phyloP scores from a whole-genome alignment of 73 alveolate genomes.

The Blepharisma stoltei region DNA sequence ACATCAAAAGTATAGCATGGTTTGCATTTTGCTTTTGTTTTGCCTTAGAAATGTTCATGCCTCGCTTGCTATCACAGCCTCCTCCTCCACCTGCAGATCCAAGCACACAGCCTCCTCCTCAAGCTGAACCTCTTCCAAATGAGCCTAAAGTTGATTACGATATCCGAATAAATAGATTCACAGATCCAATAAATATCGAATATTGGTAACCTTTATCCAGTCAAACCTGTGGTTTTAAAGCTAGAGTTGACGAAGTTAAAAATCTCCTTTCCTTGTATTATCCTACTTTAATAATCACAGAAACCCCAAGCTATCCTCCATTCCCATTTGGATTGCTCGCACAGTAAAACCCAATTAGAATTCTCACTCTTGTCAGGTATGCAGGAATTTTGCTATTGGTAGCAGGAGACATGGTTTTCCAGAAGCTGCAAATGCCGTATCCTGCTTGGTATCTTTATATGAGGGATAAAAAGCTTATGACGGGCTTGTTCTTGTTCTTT shows the following conservation, averaged over 20 bases:
- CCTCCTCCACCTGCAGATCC: no score
- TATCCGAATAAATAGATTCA: not conserved
- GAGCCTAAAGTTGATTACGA: no score
- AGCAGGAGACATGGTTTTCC: constrained; percentile 23
- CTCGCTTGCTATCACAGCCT: no score
- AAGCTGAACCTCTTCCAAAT: no score
- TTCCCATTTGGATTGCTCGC: not conserved
- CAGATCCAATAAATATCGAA: constrained; percentile 18
- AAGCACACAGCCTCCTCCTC: no score
- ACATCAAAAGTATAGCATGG: no score
- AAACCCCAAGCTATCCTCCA: not conserved
- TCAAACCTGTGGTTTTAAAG: constrained; percentile 13
- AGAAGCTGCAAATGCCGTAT: not conserved
- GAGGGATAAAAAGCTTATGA: not conserved
- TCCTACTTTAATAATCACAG: not conserved
- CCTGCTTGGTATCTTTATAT: constrained; percentile 29
- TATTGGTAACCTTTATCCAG: constrained; percentile 14
- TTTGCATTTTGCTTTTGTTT: no score
- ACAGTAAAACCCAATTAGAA: not conserved
- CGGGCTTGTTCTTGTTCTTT: constrained; percentile 23
- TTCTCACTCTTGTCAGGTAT: not conserved
- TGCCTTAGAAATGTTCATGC: no score
- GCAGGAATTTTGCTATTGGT: constrained; percentile 7
- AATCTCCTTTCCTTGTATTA: not conserved
- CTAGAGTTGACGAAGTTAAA: not conserved